Evolutionary conservation across 2,329 filamentous ascomycete species (phyloP).

Genomic region (Pyricularia sp.): DNA sequence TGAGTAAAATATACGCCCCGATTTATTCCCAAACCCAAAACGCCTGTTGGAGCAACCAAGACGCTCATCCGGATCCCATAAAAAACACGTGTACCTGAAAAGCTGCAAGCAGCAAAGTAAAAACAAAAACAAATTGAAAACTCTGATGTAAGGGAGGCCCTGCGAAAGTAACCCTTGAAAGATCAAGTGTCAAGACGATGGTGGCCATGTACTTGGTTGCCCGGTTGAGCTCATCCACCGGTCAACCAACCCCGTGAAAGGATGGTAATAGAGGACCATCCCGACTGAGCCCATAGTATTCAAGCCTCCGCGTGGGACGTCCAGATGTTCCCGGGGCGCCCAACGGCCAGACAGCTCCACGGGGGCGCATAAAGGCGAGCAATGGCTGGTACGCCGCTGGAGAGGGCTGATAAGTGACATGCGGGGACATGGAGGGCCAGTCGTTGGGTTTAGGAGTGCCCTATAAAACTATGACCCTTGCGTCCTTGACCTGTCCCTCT

Average conservation of each 20-base stretch:
- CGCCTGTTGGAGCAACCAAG: background rate
- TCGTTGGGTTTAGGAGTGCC: background rate
- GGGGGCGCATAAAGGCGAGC: too few species aligned
- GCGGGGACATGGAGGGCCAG: background rate
- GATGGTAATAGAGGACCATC: too few species aligned
- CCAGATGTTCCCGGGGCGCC: too few species aligned
- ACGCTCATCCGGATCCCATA: background rate
- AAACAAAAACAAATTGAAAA: background rate
- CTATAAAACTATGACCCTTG: conserved; percentile 60
- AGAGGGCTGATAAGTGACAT: too few species aligned
- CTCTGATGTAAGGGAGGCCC: too few species aligned
- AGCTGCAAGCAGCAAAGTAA: background rate
- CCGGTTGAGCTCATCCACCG: background rate
- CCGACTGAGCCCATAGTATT: too few species aligned
- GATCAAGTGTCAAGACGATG: background rate
- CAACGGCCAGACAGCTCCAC: too few species aligned
- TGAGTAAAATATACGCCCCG: background rate
- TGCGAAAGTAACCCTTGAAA: background rate
- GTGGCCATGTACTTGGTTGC: background rate
- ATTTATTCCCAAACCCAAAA: background rate
- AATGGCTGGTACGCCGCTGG: too few species aligned
- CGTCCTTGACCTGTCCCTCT: conserved; percentile 71
- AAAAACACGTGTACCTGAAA: background rate
- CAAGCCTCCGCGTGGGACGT: too few species aligned
- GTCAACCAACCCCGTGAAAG: background rate